Base-by-base conservation (phyloP, 495 filamentous ascomycete genomes). In the Penicillium malachiteum region DNA sequence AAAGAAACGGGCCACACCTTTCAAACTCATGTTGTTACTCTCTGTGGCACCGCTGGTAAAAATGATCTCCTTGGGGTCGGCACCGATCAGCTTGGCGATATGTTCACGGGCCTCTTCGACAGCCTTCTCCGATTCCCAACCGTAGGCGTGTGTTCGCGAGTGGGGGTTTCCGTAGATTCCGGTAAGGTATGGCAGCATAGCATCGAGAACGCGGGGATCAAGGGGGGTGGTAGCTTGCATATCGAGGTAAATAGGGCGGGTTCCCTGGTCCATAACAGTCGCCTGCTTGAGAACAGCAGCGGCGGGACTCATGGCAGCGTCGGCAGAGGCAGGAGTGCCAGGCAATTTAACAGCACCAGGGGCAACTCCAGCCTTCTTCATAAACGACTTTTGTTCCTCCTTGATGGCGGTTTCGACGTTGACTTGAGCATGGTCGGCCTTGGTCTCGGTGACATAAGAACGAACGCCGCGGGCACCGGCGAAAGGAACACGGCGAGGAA, bases 21-120 rank as follows among this genome's bases (percentile, higher is more conserved):
- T 98, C 78, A 97, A 88, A 67, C 89, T 95, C 94, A 98, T 98
- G 65, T 98, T 98, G 77, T 98, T 98, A 68, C 91, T 96, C 78
- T 98, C 94, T 0, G 94, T 98, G 16, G 94, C 94, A 52, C 94
- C 94, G 59, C 91, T 96, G 7, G 94, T 98, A 74, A 97, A 97
- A 66, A 98, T 94, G 56, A 98, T 97, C 64, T 98, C 94, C 72
- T 97, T 98, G 7, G 94, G 79, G 66, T 98, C 90, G 12, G 94
- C 95, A 31, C 95, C 94, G 54, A 98, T 92, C 39, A 98, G 78
- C 17, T 81, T 81, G 7, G 94, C 94, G 55, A 97, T 80, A 63
- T 97, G 79, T 59, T 84, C 81, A 57, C 94, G 82, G 42, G 95
- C 91, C 49, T 90, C 77, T 65, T 97, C 94, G 31, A 94, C 86